These are phyloP conservation scores for Candida parachauliodes DNA, from an alignment of 805 yeast genomes.

Conservation along the genomic window DNA sequence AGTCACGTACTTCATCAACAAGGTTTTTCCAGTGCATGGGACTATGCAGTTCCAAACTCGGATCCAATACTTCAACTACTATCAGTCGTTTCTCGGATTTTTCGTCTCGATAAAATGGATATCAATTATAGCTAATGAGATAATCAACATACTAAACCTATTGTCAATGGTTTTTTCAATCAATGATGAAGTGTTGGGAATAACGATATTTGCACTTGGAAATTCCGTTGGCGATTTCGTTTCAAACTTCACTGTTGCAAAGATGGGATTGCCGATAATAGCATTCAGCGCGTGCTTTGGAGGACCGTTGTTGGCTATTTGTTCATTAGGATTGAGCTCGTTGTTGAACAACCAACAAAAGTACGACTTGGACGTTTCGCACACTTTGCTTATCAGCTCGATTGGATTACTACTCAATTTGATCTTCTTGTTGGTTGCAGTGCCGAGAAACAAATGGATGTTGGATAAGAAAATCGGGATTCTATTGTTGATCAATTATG, in stretches of 20 bases:
- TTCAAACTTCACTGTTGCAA: constrained; percentile 76
- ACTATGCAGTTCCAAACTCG: neutral
- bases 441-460: constrained; percentile 27
- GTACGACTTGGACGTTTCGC: constrained; percentile 16
- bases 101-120: constrained; percentile 64
- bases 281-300: constrained; percentile 97
- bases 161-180: constrained; percentile 57
- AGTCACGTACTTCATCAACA: constrained; percentile 8
- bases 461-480: constrained; percentile 33
- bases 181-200: constrained; percentile 77
- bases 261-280: constrained; percentile 79
- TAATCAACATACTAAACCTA: constrained; percentile 60
- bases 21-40: constrained; percentile 5
- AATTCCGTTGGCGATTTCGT: constrained; percentile 89
- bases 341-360: constrained; percentile 21
- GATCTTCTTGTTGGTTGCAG: constrained; percentile 15
- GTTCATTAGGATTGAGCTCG: constrained; percentile 81
- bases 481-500: constrained; percentile 29
- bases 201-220: constrained; percentile 88
- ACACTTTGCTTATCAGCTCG: constrained; percentile 19
- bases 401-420: constrained; percentile 21
- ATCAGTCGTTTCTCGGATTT: constrained; percentile 56
- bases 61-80: constrained; percentile 16
- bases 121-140: constrained; percentile 63
- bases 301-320: constrained; percentile 76